Evolutionary conservation across 352 stramenopile species (phyloP).

Genomic region (Globisporangium radiosum): DNA sequence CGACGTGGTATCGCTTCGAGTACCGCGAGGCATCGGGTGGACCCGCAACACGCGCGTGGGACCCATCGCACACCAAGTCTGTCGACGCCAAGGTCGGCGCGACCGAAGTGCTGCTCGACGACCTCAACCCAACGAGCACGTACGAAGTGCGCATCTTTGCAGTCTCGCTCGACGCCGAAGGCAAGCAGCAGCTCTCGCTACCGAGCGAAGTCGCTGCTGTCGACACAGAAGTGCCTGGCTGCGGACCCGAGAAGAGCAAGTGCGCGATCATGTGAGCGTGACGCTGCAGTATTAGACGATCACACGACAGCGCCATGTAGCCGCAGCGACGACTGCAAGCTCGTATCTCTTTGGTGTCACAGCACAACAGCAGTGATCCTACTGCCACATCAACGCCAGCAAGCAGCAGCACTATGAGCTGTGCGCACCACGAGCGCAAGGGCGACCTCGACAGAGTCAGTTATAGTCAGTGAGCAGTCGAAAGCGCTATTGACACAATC

Average conservation of each 20-base stretch:
- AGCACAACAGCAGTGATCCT: no score
- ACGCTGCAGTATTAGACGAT: background rate
- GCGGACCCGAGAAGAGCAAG: slow-evolving; percentile 38
- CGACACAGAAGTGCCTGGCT: slow-evolving; percentile 84
- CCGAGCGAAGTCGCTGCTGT: slow-evolving; percentile 74
- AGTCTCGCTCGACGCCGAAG: slow-evolving; percentile 28
- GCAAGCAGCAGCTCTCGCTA: slow-evolving; percentile 34
- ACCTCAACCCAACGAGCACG: slow-evolving; percentile 83
- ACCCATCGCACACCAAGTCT: slow-evolving; percentile 5
- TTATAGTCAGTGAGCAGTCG: no score
- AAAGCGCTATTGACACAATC: no score
- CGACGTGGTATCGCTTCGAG: slow-evolving; percentile 56
- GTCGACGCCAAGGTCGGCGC: slow-evolving; percentile 39
- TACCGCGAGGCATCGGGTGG: slow-evolving; percentile 54
- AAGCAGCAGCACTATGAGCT: no score
- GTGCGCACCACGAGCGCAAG: no score
- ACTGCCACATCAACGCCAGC: no score
- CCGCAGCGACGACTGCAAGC: no score
- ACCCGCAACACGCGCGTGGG: slow-evolving; percentile 23
- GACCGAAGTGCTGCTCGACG: slow-evolving; percentile 61
- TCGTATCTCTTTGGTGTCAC: no score
- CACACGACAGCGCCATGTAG: background rate
- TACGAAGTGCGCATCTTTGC: slow-evolving; percentile 83
- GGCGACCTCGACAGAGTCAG: no score
- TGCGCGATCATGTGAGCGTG: slow-evolving; percentile 13